These are phyloP conservation scores for Auxenochlorella protothecoides DNA, from an alignment of 139 green algal species.

Conservation along the genomic window DNA sequence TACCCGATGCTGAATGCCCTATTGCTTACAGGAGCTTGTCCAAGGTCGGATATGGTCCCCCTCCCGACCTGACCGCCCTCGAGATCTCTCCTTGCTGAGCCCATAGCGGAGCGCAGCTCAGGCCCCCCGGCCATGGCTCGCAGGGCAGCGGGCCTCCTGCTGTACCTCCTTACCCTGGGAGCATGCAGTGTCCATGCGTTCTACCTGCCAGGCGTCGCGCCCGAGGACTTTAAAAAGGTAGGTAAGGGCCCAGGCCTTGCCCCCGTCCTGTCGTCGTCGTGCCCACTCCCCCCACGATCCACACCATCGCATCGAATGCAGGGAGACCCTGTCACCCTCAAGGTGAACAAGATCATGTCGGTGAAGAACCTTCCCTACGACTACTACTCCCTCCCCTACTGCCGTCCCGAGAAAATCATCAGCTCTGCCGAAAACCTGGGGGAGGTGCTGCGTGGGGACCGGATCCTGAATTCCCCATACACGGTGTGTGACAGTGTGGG, in stretches of 20 bases:
- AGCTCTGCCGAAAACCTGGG: constrained; percentile 90
- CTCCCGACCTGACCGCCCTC: too few relatives aligned
- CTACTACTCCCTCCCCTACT: constrained; percentile 97
- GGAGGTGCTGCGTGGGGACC: constrained; percentile 92
- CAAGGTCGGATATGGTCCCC: too few relatives aligned
- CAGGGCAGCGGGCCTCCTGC: not conserved
- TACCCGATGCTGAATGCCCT: too few relatives aligned
- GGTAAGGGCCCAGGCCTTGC: not conserved
- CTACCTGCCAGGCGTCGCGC: constrained; percentile 90
- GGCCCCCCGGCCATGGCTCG: not conserved
- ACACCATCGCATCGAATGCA: constrained; percentile 20
- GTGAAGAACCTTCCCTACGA: constrained; percentile 94
- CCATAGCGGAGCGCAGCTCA: not conserved
- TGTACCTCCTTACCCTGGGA: too few relatives aligned
- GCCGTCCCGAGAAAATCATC: constrained; percentile 79
- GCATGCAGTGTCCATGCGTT: constrained; percentile 35
- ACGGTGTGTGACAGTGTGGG: constrained; percentile 21
- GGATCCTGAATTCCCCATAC: constrained; percentile 97
- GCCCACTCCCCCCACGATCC: not conserved
- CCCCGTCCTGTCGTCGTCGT: not conserved
- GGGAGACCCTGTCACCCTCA: constrained; percentile 76
- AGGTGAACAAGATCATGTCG: constrained; percentile 94
- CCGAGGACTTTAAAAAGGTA: constrained; percentile 73
- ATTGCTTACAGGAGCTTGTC: too few relatives aligned
- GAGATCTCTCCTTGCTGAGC: too few relatives aligned